Base-by-base conservation (phyloP, 768 basidiomycete species). In the Ephemerocybe angulata region DNA sequence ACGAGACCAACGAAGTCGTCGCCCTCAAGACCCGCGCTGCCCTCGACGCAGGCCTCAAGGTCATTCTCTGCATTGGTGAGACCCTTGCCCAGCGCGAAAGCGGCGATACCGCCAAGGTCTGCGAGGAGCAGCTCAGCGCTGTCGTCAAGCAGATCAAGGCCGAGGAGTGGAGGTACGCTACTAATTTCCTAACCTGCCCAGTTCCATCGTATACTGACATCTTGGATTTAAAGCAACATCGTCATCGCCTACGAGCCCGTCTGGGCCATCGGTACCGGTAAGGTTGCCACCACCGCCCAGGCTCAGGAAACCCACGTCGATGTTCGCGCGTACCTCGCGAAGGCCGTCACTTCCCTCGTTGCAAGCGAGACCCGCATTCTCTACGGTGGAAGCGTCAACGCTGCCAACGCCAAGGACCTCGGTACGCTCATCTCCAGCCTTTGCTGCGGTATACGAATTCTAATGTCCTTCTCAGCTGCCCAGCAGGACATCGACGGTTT, bases 201-300 rank as follows among this genome's bases (percentile, higher is more conserved):
- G n/a, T n/a, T n/a, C n/a, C n/a, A n/a, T n/a, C n/a, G n/a, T n/a
- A n/a, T n/a, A n/a, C n/a, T n/a, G n/a, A n/a, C n/a, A n/a, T n/a
- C n/a, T n/a, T n/a, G n/a, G n/a, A n/a, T n/a, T 28, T 27, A 29
- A 44, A 95, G 93, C 65, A 84, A 90, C 59, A 78, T 98, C 65
- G 96, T 99, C 55, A 80, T 99, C 63, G 97, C 97, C 19, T 99
- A 95, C 70, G 93, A 96, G 70, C 92, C 94, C 40, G 92, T 98
- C 17, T 98, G 97, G 96, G 96, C 97, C 30, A 98, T 98, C 69
- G 97, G 97, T 42, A 98, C 96, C 12, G 96, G 96, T 59, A 96
- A 90, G 70, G 95, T 97, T 50, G 96, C 96, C 42, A 91, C 91
- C 29, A 77, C 90, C 0, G 78, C 76, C n/a, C 90, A 98, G 75